Evolutionary conservation across 257 asterid genomes (phyloP).

Genomic region (Nicotiana attenuata): DNA sequence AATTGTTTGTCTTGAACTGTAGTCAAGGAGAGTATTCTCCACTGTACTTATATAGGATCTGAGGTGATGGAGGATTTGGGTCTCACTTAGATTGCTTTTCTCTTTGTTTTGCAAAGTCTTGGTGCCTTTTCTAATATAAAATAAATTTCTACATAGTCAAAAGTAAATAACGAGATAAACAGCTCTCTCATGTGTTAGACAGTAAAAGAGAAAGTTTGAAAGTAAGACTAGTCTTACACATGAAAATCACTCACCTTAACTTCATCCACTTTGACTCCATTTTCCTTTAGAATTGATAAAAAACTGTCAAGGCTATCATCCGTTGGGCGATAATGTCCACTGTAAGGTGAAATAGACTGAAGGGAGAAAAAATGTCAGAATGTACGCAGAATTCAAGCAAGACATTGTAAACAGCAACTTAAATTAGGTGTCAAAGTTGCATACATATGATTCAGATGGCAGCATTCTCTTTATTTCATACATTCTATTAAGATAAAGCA

Average conservation of each 20-base stretch:
- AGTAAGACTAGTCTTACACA: not conserved
- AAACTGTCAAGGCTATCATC: conserved; percentile 70
- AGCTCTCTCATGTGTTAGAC: not conserved
- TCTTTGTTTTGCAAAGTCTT: not conserved
- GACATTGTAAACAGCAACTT: not conserved
- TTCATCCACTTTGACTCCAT: conserved; percentile 61
- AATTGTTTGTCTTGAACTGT: not conserved
- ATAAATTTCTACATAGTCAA: not conserved
- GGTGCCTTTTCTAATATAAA: not conserved
- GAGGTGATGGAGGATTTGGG: not conserved
- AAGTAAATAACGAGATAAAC: not conserved
- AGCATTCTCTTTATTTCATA: not conserved
- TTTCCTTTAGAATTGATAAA: conserved; percentile 55
- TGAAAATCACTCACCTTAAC: conserved; percentile 52
- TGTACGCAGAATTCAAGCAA: not conserved
- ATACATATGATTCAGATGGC: not conserved
- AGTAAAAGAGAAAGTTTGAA: not conserved
- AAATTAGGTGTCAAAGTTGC: not conserved
- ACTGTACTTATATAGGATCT: not conserved
- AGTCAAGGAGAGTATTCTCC: not conserved
- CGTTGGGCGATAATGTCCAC: conserved; percentile 95
- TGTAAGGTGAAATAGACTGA: conserved; percentile 87
- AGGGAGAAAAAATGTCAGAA: conserved; percentile 4
- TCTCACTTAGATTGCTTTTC: not conserved
- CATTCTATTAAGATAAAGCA: not conserved